Evolutionary conservation across 148 eudicot genomes (phyloP).

Genomic region (Hydrangea macrophylla): DNA sequence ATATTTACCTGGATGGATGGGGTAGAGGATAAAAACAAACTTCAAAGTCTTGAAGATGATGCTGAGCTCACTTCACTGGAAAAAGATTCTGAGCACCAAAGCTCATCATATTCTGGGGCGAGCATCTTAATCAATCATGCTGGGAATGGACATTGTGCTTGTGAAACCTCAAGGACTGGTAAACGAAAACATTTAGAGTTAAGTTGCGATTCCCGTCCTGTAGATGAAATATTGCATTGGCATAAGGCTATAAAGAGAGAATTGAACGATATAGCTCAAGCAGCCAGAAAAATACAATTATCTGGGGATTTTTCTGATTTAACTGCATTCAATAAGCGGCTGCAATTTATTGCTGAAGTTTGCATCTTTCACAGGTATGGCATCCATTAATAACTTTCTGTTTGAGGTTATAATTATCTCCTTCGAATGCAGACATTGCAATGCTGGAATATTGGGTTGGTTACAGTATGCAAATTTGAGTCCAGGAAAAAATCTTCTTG

Average conservation of each 20-base stretch:
- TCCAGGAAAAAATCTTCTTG: no score
- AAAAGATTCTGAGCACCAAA: constrained; percentile 28
- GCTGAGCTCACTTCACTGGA: no score
- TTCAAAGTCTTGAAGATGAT: constrained; percentile 39
- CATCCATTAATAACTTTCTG: not conserved
- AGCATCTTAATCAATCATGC: constrained; percentile 30
- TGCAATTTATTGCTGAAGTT: constrained; percentile 95
- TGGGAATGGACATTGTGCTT: constrained; percentile 42
- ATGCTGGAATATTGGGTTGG: constrained; percentile 3
- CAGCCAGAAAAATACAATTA: constrained; percentile 71
- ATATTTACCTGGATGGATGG: constrained; percentile 98
- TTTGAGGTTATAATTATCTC: not conserved
- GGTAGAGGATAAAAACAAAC: constrained; percentile 27
- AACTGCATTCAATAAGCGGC: constrained; percentile 71
- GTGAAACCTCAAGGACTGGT: constrained; percentile 47
- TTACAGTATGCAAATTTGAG: not conserved
- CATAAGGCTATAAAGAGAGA: constrained; percentile 85
- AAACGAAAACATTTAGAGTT: constrained; percentile 45
- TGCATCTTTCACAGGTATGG: constrained; percentile 94
- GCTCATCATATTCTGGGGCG: constrained; percentile 30
- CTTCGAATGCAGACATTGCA: not conserved
- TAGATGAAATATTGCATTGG: constrained; percentile 93
- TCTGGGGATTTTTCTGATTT: constrained; percentile 76
- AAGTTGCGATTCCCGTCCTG: constrained; percentile 42
- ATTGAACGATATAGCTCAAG: constrained; percentile 81